Conservation (phyloP, 1,139 yeast species). For the Geotrichum klebahnii region DNA sequence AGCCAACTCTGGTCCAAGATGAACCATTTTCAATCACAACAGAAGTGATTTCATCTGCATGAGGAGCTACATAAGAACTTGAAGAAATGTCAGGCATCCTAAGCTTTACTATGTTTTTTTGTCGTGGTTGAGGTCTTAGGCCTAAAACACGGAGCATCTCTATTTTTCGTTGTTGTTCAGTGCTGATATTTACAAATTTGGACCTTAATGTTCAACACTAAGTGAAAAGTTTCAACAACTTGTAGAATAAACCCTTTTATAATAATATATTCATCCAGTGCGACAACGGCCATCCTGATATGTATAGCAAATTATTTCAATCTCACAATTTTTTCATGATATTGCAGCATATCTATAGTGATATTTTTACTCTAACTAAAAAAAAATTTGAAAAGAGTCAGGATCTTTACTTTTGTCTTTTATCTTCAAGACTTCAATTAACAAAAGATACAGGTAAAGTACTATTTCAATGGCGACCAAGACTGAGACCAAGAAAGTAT, state of each 20-base stretch:
- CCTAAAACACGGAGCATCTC: background rate
- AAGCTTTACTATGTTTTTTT: background rate
- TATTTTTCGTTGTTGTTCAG: background rate
- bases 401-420: background rate
- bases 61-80: conserved; percentile 19
- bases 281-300: too few species aligned
- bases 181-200: too few species aligned
- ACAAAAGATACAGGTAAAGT: background rate
- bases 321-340: background rate
- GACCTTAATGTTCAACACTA: too few species aligned
- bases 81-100: conserved; percentile 19
- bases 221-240: too few species aligned
- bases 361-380: background rate
- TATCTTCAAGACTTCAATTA: background rate
- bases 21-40: conserved; percentile 94
- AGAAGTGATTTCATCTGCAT: conserved; percentile 56
- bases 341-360: background rate
- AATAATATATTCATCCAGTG: too few species aligned
- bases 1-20: conserved; percentile 76
- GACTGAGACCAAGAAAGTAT: conserved; percentile 22
- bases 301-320: too few species aligned
- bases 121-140: too few species aligned
- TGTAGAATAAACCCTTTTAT: too few species aligned
- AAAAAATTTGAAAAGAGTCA: background rate
- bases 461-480: conserved; percentile 18